phyloP scores from a whole-genome alignment of 2,329 filamentous ascomycete genomes.

The Colletotrichum sp. region DNA sequence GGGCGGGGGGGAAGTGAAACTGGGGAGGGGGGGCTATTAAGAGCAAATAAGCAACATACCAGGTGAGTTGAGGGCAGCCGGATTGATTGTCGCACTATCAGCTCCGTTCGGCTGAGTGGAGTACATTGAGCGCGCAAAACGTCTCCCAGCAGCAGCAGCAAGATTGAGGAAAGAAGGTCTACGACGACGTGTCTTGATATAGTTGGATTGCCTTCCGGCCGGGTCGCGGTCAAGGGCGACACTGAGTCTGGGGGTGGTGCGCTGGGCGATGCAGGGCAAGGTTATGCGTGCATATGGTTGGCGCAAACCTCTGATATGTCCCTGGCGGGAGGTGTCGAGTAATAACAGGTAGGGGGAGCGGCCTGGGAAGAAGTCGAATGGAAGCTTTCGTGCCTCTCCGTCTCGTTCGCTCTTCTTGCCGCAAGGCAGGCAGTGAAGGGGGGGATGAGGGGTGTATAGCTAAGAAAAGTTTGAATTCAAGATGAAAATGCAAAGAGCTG shows the following conservation, averaged over 20 bases:
- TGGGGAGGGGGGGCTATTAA: conserved; percentile 9
- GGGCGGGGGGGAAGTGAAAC: background rate
- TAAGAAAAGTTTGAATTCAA: conserved; percentile 17
- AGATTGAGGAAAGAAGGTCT: conserved; percentile 43
- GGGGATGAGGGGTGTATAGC: conserved; percentile 7
- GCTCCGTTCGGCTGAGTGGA: conserved; percentile 73
- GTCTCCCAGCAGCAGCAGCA: conserved; percentile 37
- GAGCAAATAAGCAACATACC: conserved; percentile 58
- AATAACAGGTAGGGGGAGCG: conserved; percentile 2
- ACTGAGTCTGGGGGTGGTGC: conserved; percentile 37
- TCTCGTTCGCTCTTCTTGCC: background rate
- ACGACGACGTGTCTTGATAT: conserved; percentile 67
- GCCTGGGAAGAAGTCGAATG: conserved; percentile 15
- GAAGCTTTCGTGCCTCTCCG: conserved; percentile 16
- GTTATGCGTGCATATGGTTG: conserved; percentile 57
- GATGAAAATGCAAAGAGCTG: conserved; percentile 19
- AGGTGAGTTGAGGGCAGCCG: conserved; percentile 81
- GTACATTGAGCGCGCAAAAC: conserved; percentile 49
- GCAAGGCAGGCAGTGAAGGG: background rate
- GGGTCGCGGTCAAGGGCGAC: conserved; percentile 34
- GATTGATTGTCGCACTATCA: conserved; percentile 90
- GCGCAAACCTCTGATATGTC: conserved; percentile 35
- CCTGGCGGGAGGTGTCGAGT: conserved; percentile 14
- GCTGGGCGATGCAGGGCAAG: conserved; percentile 47
- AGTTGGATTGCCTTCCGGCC: conserved; percentile 52